Percentiles rank a stretch among this genome's conserved stretches.
phyloP scores from a whole-genome alignment of 1,284 basidiomycete species.

The Cryptococcus sp. region DNA sequence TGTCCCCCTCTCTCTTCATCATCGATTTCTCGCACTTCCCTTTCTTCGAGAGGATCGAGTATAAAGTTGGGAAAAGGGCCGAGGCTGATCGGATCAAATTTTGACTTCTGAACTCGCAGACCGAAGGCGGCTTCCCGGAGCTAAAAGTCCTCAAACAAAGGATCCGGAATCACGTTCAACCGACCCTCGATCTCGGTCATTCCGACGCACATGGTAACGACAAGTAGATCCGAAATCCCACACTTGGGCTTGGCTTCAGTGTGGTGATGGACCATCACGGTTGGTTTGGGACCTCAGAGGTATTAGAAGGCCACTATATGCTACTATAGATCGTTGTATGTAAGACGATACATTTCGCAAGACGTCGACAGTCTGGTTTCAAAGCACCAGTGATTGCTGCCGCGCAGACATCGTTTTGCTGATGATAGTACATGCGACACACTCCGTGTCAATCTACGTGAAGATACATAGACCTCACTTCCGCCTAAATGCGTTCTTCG shows the following conservation, averaged over 20 bases:
- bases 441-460: neutral
- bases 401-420: neutral
- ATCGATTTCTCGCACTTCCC: neutral
- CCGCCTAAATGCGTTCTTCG: conserved; percentile 74
- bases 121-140: conserved; percentile 88
- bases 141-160: conserved; percentile 72
- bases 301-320: no score
- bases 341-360: no score
- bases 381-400: no score
- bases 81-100: no score
- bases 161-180: conserved; percentile 76
- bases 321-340: no score
- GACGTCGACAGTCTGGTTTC: no score
- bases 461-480: conserved; percentile 19
- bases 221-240: no score
- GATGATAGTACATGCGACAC: neutral
- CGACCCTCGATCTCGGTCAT: conserved; percentile 76
- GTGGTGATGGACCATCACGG: no score
- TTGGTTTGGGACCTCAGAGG: no score
- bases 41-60: neutral
- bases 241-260: no score
- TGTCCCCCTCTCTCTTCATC: conserved; percentile 6
- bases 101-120: conserved; percentile 54
- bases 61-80: no score
- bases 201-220: conserved; percentile 59